phyloP scores from a whole-genome alignment of 2,329 filamentous ascomycete species.

The Diaporthe sp. region DNA sequence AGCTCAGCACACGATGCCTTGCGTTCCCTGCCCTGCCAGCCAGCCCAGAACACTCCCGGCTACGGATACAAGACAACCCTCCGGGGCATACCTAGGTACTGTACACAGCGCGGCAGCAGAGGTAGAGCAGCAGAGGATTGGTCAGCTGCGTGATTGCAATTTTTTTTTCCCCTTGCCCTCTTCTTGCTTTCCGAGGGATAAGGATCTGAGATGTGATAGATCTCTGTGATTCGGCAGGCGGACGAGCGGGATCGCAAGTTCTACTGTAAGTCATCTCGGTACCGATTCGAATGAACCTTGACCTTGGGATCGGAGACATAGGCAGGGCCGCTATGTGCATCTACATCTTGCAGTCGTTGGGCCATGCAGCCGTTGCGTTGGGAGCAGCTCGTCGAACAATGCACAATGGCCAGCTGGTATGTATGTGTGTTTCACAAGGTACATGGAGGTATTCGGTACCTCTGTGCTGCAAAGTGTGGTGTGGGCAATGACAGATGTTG shows the following conservation, averaged over 20 bases:
- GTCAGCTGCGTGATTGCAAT: slow-evolving; percentile 13
- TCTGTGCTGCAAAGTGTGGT: not conserved
- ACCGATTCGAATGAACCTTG: slow-evolving; percentile 9
- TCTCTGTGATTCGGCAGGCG: slow-evolving; percentile 31
- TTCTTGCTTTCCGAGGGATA: slow-evolving; percentile 8
- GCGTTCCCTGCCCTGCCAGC: too few relatives aligned
- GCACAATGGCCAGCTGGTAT: not conserved
- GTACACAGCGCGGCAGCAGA: not conserved
- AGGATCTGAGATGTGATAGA: slow-evolving; percentile 28
- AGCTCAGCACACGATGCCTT: not conserved
- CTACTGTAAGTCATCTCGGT: slow-evolving; percentile 32
- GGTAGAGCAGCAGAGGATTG: slow-evolving; percentile 5
- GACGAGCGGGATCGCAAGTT: slow-evolving; percentile 31
- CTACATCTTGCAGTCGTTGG: not conserved
- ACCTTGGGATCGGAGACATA: slow-evolving; percentile 6
- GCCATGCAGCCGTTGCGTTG: not conserved
- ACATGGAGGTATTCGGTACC: not conserved
- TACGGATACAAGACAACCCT: not conserved
- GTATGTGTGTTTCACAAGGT: not conserved
- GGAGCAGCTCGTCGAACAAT: not conserved
- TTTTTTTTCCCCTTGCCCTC: not conserved
- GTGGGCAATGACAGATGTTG: slow-evolving; percentile 16
- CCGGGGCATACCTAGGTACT: not conserved
- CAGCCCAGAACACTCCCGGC: not conserved
- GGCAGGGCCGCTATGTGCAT: not conserved